phyloP scores from a whole-genome alignment of 495 filamentous ascomycete species.

The Staphylotrichum longicolle region DNA sequence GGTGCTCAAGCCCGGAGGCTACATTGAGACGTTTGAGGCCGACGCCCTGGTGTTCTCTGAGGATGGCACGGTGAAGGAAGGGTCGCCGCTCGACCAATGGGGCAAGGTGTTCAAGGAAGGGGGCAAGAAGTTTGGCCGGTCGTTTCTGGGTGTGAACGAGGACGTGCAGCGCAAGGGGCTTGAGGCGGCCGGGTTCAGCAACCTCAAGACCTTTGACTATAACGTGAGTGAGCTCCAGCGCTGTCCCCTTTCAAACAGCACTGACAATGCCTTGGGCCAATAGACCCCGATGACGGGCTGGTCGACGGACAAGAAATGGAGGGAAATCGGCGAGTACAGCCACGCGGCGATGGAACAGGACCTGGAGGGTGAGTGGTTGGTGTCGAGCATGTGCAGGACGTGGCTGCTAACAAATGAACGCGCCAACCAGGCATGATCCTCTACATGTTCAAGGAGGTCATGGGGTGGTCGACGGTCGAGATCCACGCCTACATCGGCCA shows the following conservation, averaged over 20 bases:
- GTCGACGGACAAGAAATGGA: slow-evolving; percentile 46
- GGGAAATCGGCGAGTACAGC: slow-evolving; percentile 44
- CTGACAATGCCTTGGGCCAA: neutral
- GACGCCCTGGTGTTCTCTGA: slow-evolving; percentile 28
- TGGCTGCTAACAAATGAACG: too few relatives aligned
- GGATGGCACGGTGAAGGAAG: slow-evolving; percentile 30
- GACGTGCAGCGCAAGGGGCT: slow-evolving; percentile 54
- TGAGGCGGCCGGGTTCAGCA: slow-evolving; percentile 55
- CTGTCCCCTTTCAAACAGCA: neutral
- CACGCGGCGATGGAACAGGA: slow-evolving; percentile 30
- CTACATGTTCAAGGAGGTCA: slow-evolving; percentile 34
- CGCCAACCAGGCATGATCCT: slow-evolving; percentile 30
- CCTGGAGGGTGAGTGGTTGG: slow-evolving; percentile 22
- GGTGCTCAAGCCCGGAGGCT: slow-evolving; percentile 43
- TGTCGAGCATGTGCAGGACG: too few relatives aligned
- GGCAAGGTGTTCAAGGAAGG: slow-evolving; percentile 33
- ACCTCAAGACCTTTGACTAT: slow-evolving; percentile 40
- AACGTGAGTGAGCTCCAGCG: slow-evolving; percentile 21
- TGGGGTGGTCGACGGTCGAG: slow-evolving; percentile 29
- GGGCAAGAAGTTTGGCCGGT: slow-evolving; percentile 20
- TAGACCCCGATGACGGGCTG: slow-evolving; percentile 43
- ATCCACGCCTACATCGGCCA: slow-evolving; percentile 23
- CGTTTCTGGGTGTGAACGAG: slow-evolving; percentile 25
- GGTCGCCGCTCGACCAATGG: slow-evolving; percentile 38
- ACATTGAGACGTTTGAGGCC: slow-evolving; percentile 30